phyloP scores from a whole-genome alignment of 495 filamentous ascomycete species.

The Talaromyces adpressus region DNA sequence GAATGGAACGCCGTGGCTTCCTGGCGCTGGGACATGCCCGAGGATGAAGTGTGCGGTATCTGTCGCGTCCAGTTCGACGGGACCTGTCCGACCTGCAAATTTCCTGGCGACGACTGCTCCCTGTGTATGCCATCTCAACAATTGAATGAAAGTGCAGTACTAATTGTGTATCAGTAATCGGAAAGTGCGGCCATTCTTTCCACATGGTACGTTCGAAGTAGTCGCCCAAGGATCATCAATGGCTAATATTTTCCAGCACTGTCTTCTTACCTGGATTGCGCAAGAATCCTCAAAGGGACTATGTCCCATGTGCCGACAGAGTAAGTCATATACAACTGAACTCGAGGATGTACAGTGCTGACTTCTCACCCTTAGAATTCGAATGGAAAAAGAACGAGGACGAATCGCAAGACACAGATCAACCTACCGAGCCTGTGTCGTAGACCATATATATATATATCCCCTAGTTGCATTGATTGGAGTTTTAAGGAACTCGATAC shows the following conservation, averaged over 20 bases:
- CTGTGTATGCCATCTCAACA: slow-evolving; percentile 53
- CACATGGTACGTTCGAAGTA: slow-evolving; percentile 64
- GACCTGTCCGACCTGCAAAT: slow-evolving; percentile 96
- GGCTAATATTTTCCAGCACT: slow-evolving; percentile 56
- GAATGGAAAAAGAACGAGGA: slow-evolving; percentile 54
- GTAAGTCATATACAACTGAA: slow-evolving; percentile 40
- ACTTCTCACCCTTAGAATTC: slow-evolving; percentile 45
- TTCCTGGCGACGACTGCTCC: slow-evolving; percentile 91
- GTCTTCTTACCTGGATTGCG: slow-evolving; percentile 90
- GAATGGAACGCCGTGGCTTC: slow-evolving; percentile 90
- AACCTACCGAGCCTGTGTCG: background rate
- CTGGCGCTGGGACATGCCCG: slow-evolving; percentile 96
- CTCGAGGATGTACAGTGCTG: background rate
- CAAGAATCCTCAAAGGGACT: slow-evolving; percentile 89
- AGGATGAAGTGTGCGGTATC: slow-evolving; percentile 97
- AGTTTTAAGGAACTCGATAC: background rate
- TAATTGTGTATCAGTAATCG: slow-evolving; percentile 57
- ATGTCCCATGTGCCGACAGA: slow-evolving; percentile 97
- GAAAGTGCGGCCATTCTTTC: slow-evolving; percentile 94
- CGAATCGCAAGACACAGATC: slow-evolving; percentile 12
- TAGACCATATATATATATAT: background rate
- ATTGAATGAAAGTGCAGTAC: background rate
- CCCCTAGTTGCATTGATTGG: background rate
- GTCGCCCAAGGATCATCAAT: background rate
- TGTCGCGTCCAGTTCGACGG: slow-evolving; percentile 97